Evolutionary conservation across 352 stramenopile genomes (phyloP).

Genomic region (Achlya hypogyna): DNA sequence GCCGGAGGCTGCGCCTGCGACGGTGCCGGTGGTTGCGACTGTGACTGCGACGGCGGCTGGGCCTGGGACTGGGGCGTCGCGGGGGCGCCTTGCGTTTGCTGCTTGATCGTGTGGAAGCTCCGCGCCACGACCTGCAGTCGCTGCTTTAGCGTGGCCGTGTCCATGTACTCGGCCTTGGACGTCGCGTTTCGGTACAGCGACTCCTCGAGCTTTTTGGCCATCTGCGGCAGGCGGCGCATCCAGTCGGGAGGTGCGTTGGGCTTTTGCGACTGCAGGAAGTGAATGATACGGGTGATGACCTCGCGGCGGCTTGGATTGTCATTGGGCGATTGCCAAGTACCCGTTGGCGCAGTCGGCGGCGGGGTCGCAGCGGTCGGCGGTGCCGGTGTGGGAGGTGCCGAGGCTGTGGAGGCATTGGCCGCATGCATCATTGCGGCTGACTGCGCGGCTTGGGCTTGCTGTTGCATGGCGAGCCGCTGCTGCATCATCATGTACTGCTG

Average conservation of each 20-base stretch:
- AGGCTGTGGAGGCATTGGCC: not conserved
- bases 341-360: not conserved
- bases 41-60: conserved; percentile 15
- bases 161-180: conserved; percentile 91
- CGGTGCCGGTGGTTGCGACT: conserved; percentile 23
- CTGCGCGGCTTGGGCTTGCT: not conserved
- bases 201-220: conserved; percentile 96
- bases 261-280: conserved; percentile 91
- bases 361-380: not conserved
- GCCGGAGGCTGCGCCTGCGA: not conserved
- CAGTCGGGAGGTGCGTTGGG: conserved; percentile 94
- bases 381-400: conserved; percentile 34
- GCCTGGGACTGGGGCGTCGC: conserved; percentile 21
- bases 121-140: conserved; percentile 92
- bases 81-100: conserved; percentile 54
- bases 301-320: conserved; percentile 24
- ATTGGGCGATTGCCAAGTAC: not conserved
- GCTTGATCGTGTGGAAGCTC: conserved; percentile 21
- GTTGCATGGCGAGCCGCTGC: not conserved
- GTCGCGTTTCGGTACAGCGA: conserved; percentile 89
- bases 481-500: conserved; percentile 48
- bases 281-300: conserved; percentile 89
- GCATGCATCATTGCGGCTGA: conserved; percentile 23
- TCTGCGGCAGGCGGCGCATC: conserved; percentile 95
- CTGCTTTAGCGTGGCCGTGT: conserved; percentile 91